Base-by-base conservation (phyloP, 2,329 filamentous ascomycete genomes). In the Mycosphaerelloides madeirae region DNA sequence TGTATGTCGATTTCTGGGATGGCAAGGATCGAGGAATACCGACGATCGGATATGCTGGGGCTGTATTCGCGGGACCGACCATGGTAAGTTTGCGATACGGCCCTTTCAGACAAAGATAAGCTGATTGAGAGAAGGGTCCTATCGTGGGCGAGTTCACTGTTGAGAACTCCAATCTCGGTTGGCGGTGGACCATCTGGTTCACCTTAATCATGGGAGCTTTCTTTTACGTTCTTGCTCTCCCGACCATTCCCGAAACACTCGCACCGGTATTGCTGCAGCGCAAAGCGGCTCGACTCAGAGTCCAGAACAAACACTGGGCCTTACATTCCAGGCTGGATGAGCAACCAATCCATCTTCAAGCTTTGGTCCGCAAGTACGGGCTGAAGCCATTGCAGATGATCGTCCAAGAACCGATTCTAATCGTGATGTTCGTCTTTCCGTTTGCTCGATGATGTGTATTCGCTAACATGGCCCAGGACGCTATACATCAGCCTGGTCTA, bases 161-260 rank as follows among this genome's bases (percentile, higher is more conserved):
- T 0, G 64, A 72, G 31, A 71, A 65, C 6, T 53, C 70, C 2
- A 19, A 18, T 50, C 68, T 79, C 1, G 74, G 75, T 13, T 80
- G 77, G 77, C 65, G 76, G 14, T 80, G 77, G 75, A 79, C 75
- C 0, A 70, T 69, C 8, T 81, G 76, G 66, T 68, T 79, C 18
- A 78, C 74, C 0, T 55, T 74, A 35, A 78, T 80, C 38, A 67
- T 75, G 54, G 63, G 65, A 1, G 61, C 59, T 7, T 54, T 68
- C 3, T 68, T 76, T 48, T 66, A 66, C 2, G 37, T 65, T 3
- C 45, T 76, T n/a, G 70, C 66, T 0, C 48, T 73, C 12, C 46
- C 75, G 20, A 55, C 72, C n/a, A 61, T 79, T 2, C 72, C 70
- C 0, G 77, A 81, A 57, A 74, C 76, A 0, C 78, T 70, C 28